phyloP scores from a whole-genome alignment of 139 green algal genomes.

The Edaphochlamys debaryana region DNA sequence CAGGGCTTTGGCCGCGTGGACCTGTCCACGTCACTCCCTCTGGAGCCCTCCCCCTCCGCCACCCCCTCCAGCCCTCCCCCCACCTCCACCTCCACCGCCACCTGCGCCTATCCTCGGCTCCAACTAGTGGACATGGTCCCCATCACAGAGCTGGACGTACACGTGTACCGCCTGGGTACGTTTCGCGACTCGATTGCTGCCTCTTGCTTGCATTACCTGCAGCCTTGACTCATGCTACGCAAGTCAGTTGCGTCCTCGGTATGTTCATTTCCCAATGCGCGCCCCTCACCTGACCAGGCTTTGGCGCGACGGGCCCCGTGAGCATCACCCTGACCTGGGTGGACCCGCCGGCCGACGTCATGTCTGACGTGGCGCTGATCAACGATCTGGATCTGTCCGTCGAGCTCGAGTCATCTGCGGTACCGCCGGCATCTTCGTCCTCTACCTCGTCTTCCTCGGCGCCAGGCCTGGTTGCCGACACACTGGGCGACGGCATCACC shows the following conservation, averaged over 20 bases:
- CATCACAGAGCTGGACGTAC: constrained; percentile 16
- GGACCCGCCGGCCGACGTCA: constrained; percentile 57
- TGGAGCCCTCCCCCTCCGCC: constrained; percentile 44
- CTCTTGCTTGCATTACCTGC: no score
- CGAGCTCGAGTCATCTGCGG: no score
- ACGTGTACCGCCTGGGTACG: constrained; percentile 71
- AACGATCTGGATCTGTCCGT: constrained; percentile 93
- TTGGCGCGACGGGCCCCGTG: constrained; percentile 60
- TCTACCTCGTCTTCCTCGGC: no score
- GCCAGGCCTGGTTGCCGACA: no score
- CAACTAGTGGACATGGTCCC: constrained; percentile 11
- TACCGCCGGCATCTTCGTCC: no score
- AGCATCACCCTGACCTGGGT: constrained; percentile 79
- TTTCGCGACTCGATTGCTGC: no score
- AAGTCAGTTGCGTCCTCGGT: no score
- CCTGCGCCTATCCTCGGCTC: neutral
- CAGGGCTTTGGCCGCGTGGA: constrained; percentile 84
- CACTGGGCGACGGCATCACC: no score
- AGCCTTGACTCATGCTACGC: no score
- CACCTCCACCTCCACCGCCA: neutral
- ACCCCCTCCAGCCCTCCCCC: no score
- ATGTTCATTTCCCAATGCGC: no score
- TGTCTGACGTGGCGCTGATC: constrained; percentile 62
- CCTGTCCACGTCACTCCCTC: constrained; percentile 61
- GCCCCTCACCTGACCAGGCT: no score